Evolutionary conservation across 1,284 basidiomycete genomes (phyloP).

Genomic region (Puccinia triticina): DNA sequence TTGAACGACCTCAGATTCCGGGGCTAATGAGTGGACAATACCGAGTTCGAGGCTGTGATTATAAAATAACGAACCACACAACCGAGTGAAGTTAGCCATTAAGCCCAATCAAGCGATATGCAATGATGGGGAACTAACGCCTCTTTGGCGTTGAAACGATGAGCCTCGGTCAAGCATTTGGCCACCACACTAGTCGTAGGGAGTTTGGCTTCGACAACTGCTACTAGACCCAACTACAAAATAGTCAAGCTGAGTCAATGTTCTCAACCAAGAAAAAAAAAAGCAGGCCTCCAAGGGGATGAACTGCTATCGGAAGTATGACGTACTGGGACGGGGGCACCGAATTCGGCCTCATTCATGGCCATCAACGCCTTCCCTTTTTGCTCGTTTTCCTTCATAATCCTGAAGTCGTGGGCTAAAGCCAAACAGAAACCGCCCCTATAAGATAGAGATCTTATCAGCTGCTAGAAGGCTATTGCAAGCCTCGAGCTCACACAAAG

Average conservation of each 20-base stretch:
- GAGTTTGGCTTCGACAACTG: constrained; percentile 40
- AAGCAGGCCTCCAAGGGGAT: not conserved
- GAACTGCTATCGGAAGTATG: not conserved
- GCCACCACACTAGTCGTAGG: not conserved
- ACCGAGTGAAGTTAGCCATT: not conserved
- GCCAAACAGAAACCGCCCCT: constrained; percentile 56
- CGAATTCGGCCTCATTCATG: constrained; percentile 55
- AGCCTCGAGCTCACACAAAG: not conserved
- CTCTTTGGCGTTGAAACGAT: constrained; percentile 39
- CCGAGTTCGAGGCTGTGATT: constrained; percentile 24
- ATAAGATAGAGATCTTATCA: not conserved
- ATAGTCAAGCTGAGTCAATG: not conserved
- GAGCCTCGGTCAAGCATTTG: constrained; percentile 35
- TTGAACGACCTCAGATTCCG: constrained; percentile 39
- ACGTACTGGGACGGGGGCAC: constrained; percentile 41
- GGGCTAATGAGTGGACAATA: constrained; percentile 23
- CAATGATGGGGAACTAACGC: constrained; percentile 11
- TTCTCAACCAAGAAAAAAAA: constrained; percentile 1
- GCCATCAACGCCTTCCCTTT: constrained; percentile 54
- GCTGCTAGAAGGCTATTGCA: not conserved
- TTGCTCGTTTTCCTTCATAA: constrained; percentile 54
- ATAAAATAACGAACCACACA: not conserved
- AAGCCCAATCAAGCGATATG: not conserved
- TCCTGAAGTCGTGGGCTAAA: constrained; percentile 55
- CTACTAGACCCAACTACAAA: constrained; percentile 32